Percentiles rank a stretch among this genome's conserved stretches.
phyloP scores from a whole-genome alignment of 345 rosid genomes.

The Gossypioides kirkii region DNA sequence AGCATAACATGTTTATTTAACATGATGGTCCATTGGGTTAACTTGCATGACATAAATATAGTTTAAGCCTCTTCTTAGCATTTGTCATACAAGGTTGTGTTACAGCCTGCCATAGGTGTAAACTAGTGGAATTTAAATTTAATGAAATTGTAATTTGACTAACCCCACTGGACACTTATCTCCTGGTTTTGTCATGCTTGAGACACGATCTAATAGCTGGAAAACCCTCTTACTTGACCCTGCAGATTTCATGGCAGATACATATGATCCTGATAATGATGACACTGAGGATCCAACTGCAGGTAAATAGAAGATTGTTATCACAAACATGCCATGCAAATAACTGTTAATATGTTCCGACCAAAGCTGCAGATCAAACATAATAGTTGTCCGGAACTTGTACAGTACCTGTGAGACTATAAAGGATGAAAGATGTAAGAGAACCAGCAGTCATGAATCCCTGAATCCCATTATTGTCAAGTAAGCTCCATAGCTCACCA shows the following conservation, averaged over 20 bases:
- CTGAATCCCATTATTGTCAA: constrained; percentile 70
- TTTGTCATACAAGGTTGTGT: background rate
- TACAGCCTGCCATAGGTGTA: background rate
- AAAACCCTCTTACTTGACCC: constrained; percentile 93
- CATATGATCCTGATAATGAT: constrained; percentile 71
- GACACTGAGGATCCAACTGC: constrained; percentile 92
- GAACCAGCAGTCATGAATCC: constrained; percentile 86
- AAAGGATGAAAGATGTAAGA: constrained; percentile 93
- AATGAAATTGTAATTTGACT: constrained; percentile 19
- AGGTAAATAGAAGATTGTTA: background rate
- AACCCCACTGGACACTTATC: constrained; percentile 73
- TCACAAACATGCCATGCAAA: background rate
- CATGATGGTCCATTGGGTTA: background rate
- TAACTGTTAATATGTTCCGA: background rate
- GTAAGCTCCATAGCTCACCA: constrained; percentile 82
- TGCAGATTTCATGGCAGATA: constrained; percentile 94
- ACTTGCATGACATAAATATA: no score
- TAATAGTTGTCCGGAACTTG: background rate
- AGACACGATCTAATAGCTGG: constrained; percentile 81
- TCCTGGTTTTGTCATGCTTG: constrained; percentile 72
- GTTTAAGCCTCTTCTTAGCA: no score
- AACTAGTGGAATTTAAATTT: background rate
- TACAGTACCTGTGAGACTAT: constrained; percentile 80
- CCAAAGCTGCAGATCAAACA: background rate
- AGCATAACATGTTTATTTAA: background rate